A percentile compares a stretch with the other conserved stretches of the same genome.
Conservation (phyloP, 2,329 filamentous ascomycete species). For the Aspergillus pseudonomiae region DNA sequence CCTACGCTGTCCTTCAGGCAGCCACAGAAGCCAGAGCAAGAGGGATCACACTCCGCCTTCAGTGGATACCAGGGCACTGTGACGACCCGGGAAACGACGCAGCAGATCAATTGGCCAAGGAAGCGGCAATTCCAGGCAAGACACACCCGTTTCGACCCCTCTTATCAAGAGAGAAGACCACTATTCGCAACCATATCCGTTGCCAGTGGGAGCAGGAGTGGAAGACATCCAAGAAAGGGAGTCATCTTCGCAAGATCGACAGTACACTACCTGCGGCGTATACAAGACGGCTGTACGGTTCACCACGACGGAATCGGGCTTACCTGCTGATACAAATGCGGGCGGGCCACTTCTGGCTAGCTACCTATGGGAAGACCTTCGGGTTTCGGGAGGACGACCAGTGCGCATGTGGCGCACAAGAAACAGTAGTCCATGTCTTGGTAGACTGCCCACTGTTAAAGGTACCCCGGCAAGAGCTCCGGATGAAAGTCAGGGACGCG, state of each 20-base stretch:
- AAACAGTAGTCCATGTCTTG: slow-evolving; percentile 24
- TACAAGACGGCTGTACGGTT: slow-evolving; percentile 13
- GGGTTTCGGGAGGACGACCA: slow-evolving; percentile 16
- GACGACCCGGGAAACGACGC: not conserved
- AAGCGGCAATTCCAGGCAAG: not conserved
- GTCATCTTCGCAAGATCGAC: slow-evolving; percentile 13
- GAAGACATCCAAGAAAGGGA: slow-evolving; percentile 15
- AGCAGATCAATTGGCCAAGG: slow-evolving; percentile 5
- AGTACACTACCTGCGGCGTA: slow-evolving; percentile 9
- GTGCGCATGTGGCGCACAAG: slow-evolving; percentile 22
- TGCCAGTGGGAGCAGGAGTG: slow-evolving; percentile 15
- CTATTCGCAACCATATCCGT: slow-evolving; percentile 9
- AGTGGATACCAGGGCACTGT: slow-evolving; percentile 12
- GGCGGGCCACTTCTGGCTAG: slow-evolving; percentile 26
- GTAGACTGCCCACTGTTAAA: slow-evolving; percentile 15
- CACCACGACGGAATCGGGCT: slow-evolving; percentile 14
- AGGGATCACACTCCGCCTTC: slow-evolving; percentile 15
- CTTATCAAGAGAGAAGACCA: slow-evolving; percentile 13
- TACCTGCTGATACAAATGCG: slow-evolving; percentile 25
- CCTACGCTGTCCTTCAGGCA: slow-evolving; percentile 2
- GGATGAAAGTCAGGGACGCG: not conserved
- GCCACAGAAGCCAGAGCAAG: slow-evolving; percentile 13
- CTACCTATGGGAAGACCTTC: slow-evolving; percentile 16
- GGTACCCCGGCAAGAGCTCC: not conserved
- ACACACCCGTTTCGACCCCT: slow-evolving; percentile 10